phyloP scores from a whole-genome alignment of 108 stramenopile species.

The Pseudonitzschia multiseries region DNA sequence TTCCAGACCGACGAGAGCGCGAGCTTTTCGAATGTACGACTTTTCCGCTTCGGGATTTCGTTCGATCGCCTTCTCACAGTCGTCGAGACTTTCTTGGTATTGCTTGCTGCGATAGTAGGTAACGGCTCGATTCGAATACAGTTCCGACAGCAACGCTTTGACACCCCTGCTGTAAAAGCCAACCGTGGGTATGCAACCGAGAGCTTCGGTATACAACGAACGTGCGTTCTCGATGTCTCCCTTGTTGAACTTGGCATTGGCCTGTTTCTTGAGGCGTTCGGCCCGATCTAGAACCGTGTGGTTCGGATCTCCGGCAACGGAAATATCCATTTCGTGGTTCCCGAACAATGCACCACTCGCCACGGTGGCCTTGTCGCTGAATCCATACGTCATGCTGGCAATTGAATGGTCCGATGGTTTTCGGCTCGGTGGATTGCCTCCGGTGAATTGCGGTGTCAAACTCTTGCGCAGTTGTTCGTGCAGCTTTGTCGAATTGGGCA shows the following conservation, averaged over 20 bases:
- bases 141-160: conserved; percentile 23
- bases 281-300: conserved; percentile 35
- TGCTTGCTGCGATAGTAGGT: conserved; percentile 34
- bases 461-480: conserved; percentile 35
- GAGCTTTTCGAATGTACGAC: conserved; percentile 36
- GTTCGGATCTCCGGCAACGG: conserved; percentile 33
- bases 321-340: conserved; percentile 30
- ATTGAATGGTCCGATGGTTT: conserved; percentile 17
- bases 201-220: conserved; percentile 28
- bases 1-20: conserved; percentile 34
- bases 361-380: conserved; percentile 7
- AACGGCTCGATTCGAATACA: conserved; percentile 45
- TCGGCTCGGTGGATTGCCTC: not conserved
- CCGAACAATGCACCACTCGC: conserved; percentile 10
- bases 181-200: conserved; percentile 29
- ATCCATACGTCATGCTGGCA: conserved; percentile 10
- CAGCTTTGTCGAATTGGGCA: conserved; percentile 28
- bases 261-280: conserved; percentile 39
- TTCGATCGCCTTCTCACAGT: conserved; percentile 38
- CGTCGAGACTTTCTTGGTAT: conserved; percentile 32
- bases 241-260: conserved; percentile 44
- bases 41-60: conserved; percentile 30
- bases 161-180: conserved; percentile 29
- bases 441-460: conserved; percentile 6
- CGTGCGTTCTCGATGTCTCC: conserved; percentile 36